These are phyloP conservation scores for Panus rudis DNA, from an alignment of 768 basidiomycete genomes.

Conservation along the genomic window DNA sequence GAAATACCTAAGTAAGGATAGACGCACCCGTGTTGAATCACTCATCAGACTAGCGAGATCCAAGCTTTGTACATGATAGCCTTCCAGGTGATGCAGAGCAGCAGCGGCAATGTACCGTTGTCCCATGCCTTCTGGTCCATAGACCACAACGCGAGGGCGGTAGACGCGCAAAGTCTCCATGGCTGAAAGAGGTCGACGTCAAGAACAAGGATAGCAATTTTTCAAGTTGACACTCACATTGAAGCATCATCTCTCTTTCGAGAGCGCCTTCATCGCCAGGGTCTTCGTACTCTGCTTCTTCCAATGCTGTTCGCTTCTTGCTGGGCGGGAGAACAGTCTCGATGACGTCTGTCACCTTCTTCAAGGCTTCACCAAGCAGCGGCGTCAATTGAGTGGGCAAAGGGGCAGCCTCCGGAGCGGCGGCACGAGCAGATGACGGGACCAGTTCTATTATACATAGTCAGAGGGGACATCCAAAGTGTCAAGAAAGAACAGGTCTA, in stretches of 20 bases:
- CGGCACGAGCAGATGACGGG: constrained; percentile 90
- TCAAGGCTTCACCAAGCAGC: constrained; percentile 60
- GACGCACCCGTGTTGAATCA: constrained; percentile 79
- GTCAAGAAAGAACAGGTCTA: constrained; percentile 3
- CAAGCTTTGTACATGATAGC: constrained; percentile 89
- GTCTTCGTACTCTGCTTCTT: constrained; percentile 94
- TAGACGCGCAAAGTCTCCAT: constrained; percentile 90
- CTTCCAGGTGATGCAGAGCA: constrained; percentile 88
- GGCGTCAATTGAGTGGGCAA: constrained; percentile 82
- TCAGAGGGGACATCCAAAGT: too few species aligned
- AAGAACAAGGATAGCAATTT: not conserved
- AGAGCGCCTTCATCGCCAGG: constrained; percentile 75
- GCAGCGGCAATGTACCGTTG: constrained; percentile 88
- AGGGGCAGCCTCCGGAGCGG: constrained; percentile 77
- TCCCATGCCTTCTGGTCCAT: constrained; percentile 82
- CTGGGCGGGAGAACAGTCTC: constrained; percentile 68
- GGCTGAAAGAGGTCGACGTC: constrained; percentile 41
- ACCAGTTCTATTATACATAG: constrained; percentile 60
- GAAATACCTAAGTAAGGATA: not conserved
- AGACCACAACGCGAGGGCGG: constrained; percentile 78
- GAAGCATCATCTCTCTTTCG: constrained; percentile 81
- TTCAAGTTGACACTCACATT: constrained; percentile 45
- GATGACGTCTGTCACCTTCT: constrained; percentile 67
- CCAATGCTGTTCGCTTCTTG: constrained; percentile 78
- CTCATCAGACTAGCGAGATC: constrained; percentile 85